Evolutionary conservation across 2,329 filamentous ascomycete species (phyloP), one percentile per base, ranked within the genome.

Genomic region (Parasarocladium wereldwijsianum): DNA sequence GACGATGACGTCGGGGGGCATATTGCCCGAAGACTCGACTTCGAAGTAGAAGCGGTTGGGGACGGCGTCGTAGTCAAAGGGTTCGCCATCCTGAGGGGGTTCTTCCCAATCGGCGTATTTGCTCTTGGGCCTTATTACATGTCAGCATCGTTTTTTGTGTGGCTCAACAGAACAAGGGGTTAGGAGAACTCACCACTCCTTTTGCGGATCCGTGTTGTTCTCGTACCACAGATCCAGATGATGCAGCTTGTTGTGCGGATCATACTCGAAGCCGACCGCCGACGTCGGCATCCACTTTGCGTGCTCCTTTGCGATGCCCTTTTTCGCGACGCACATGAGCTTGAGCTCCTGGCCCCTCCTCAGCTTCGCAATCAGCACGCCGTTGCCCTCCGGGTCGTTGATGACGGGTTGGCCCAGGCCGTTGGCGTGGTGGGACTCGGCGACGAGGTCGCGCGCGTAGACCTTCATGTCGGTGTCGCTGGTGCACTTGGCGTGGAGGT

Each of bases 291-390:
- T 81, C 90, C 90, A 98, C 56, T 98, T 98, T 8, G 90, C 83
- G 55, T 98, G 90, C 54, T 98, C 90, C 64, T 98, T 98, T 21
- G 87, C 86, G 40, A 96, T 96, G 1, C 90, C 90, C 66, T 96
- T 96, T 66, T 93, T 94, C 29, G 87, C 90, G 40, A 94, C 80
- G 50, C 87, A 96, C 37, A 72, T 81, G 47, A 98, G 71, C 51
- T 84, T 78, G 36, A 98, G 60, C 54, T 93, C 85, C 57, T 98
- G 90, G 3, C 80, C 84, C 47, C 77, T 79, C 34, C 87, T 70
- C 48, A 98, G 60, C 64, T 96, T 96, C 46, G 80, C 82, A 40
- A 98, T 87, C 42, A 96, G 65, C 25, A 79, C 72, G 1, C 90
- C 90, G 34, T 80, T 71, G 8, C 76, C 76, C 29, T 87, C 81